Evolutionary conservation across 805 yeast genomes (phyloP).

Genomic region (Wickerhamomyces subpelliculosus): DNA sequence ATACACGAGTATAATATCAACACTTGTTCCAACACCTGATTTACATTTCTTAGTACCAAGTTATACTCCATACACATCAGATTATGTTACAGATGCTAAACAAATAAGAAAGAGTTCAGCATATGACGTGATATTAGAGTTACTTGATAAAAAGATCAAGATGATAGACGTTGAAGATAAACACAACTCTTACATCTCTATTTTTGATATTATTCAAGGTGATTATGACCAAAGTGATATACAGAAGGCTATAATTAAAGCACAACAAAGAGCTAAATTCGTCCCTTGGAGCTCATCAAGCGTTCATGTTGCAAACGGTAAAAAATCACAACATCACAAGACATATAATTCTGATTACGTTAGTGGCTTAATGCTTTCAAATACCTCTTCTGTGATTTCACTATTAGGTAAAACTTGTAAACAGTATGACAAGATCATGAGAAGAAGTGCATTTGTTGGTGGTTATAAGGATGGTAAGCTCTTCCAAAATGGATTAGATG

Average conservation of each 20-base stretch:
- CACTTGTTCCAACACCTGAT: conserved; percentile 80
- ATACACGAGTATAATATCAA: conserved; percentile 70
- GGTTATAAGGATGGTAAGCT: conserved; percentile 48
- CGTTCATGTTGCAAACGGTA: conserved; percentile 71
- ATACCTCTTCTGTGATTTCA: conserved; percentile 68
- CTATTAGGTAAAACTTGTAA: conserved; percentile 59
- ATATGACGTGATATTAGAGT: conserved; percentile 77
- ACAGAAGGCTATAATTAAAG: conserved; percentile 56
- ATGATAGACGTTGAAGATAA: conserved; percentile 50
- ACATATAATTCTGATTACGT: conserved; percentile 37
- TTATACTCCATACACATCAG: conserved; percentile 71
- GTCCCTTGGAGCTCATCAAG: conserved; percentile 84
- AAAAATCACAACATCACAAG: conserved; percentile 51
- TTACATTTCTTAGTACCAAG: conserved; percentile 69
- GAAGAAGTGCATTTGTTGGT: conserved; percentile 77
- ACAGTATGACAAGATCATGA: conserved; percentile 76
- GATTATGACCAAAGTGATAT: conserved; percentile 60
- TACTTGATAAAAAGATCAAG: conserved; percentile 69
- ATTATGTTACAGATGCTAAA: conserved; percentile 52
- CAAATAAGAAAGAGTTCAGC: conserved; percentile 67
- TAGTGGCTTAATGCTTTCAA: conserved; percentile 79
- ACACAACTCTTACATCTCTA: conserved; percentile 53
- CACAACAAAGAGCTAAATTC: conserved; percentile 63
- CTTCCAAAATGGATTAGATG: conserved; percentile 39
- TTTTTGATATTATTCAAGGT: conserved; percentile 65